Base-by-base conservation (phyloP, 2,329 filamentous ascomycete genomes). In the Aspergillus sp. region DNA sequence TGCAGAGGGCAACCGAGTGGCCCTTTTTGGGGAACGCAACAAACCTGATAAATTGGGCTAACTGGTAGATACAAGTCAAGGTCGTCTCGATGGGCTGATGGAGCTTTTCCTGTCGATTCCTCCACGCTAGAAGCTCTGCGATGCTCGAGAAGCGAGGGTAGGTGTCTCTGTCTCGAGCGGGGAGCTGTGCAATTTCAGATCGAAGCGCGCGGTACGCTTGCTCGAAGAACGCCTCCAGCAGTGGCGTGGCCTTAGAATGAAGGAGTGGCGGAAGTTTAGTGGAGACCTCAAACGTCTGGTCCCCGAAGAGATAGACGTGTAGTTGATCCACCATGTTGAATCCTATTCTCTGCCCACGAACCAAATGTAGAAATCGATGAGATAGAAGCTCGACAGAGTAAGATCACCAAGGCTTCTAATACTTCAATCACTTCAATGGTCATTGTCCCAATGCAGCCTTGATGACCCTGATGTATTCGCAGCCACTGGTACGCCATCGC, bases 271-370 rank as follows among this genome's bases (percentile, higher is more conserved):
- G 47, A 20, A 61, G 24, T n/a, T 58, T 46, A 14, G 55, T 14
- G n/a, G 52, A 50, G 18, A 53, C 49, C 31, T 66, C 64, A 29
- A 52, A 61, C n/a, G 64, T 66, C 45, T 63, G 58, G 47, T 66
- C 64, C 53, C 64, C 64, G 32, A 66, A 66, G 47, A 66, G 64
- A 63, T 59, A 64, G 46, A 60, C 47, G 18, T 49, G 51, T 16
- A 53, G 29, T 6, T 31, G 14, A 11, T 52, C 20, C 14, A 31
- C 47, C 29, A 46, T 46, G 45, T 49, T 59, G 42, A 10, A 45
- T 42, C 20, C 39, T 29, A 24, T 32, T 46, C 46, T 32, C 54
- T 47, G n/a, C 50, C 20, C 24, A 29, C 26, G 26, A 11, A 16
- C 31, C 49, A 47, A 18, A 47, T 47, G 18, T 39, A 11, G 14